Base-by-base conservation (phyloP, 1,139 yeast genomes). In the Geotrichum histeridarum region DNA sequence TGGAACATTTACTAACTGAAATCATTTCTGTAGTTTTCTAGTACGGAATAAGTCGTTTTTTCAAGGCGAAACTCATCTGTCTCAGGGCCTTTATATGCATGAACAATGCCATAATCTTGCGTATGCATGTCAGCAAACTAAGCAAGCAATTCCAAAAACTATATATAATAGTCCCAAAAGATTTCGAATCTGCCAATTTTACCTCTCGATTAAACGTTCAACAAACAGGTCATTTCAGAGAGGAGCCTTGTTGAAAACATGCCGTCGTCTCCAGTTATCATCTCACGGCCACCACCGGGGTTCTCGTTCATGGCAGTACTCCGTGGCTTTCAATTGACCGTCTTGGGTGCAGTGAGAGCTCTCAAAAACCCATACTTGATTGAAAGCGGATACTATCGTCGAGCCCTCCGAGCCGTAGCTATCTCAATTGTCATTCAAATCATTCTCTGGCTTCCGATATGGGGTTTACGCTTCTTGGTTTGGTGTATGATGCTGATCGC, bases 261-360 rank as follows among this genome's bases (percentile, higher is more conserved):
- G 49, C 49, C 49, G 3, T 35, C 79, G 1, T 77, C 81, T 2
- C 82, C 82, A 8, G 70, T 75, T 30, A 77, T 77, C 63, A 68
- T 77, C 17, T 73, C 80, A 15, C 69, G 75, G 50, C 81, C 82
- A 0, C 77, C 80, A 18, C 77, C 71, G 2, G 77, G 77, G 35
- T 79, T 80, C 61, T 74, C 83, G 1, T 46, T 73, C 1, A 59
- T 74, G 57, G 75, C 82, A 0, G 72, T 81, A 17, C 58, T 77
- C 12, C 70, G 84, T n/a, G 85, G 86, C 0, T 60, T 77, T 32
- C 84, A 81, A 64, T 68, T 81, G 51, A 79, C 81, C 0, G 52
- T 77, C 6, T 66, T 79, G 7, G 82, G 84, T 2, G 72, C 74
- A 1, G 77, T 74, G 58, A 63, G 83, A 38, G 76, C 80, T 1